phyloP scores from a whole-genome alignment of 208 protist genomes.

The Angomonas ambiguus region DNA sequence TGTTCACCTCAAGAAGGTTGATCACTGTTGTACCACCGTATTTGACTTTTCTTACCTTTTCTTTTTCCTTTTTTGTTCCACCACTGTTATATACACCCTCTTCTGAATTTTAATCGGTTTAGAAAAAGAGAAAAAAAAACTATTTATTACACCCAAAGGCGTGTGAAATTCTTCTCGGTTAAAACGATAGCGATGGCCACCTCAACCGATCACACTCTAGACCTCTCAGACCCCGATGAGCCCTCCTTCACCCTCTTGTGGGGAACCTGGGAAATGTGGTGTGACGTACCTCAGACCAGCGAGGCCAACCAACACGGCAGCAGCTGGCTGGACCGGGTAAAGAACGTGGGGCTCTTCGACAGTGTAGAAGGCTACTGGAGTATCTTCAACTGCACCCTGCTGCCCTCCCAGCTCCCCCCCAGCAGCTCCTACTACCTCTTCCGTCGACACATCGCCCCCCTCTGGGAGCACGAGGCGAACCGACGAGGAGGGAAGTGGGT shows the following conservation, averaged over 20 bases:
- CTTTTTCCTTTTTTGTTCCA: background rate
- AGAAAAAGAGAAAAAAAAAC: background rate
- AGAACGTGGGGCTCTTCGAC: conserved; percentile 83
- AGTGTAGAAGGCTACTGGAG: conserved; percentile 88
- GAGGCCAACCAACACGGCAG: conserved; percentile 23
- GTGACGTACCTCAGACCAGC: conserved; percentile 33
- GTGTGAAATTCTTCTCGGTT: too few relatives aligned
- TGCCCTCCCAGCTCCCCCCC: conserved; percentile 68
- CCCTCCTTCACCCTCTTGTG: conserved; percentile 66
- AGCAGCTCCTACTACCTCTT: conserved; percentile 85
- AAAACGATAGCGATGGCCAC: background rate
- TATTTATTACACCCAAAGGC: background rate
- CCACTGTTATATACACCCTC: background rate
- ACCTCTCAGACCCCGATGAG: conserved; percentile 16
- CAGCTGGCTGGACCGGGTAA: conserved; percentile 79
- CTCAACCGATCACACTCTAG: background rate
- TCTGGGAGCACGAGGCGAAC: conserved; percentile 92
- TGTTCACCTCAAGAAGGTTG: background rate
- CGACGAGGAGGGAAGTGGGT: conserved; percentile 85
- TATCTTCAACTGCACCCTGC: conserved; percentile 60
- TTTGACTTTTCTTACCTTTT: background rate
- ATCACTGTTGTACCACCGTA: background rate
- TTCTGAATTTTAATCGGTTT: background rate
- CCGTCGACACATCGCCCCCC: conserved; percentile 82
- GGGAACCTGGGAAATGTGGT: conserved; percentile 91